Evolutionary conservation across 768 basidiomycete genomes (phyloP).

Genomic region (Tricholoma sp.): DNA sequence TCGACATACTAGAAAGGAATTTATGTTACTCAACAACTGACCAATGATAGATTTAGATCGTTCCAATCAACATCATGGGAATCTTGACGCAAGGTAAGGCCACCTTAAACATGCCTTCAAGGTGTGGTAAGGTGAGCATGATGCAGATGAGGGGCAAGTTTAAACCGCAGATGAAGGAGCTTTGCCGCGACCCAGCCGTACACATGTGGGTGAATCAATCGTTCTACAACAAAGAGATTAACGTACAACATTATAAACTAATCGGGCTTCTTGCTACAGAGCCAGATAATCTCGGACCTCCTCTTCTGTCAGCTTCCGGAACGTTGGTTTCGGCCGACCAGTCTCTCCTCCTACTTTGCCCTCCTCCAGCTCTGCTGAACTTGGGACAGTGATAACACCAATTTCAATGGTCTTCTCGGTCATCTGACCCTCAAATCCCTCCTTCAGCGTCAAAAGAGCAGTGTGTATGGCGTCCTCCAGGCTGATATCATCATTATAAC

Average conservation of each 20-base stretch:
- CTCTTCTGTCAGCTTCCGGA: slow-evolving; percentile 93
- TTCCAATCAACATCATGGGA: neutral
- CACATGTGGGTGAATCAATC: slow-evolving; percentile 1
- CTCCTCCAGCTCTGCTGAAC: slow-evolving; percentile 59
- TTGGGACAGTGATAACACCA: slow-evolving; percentile 90
- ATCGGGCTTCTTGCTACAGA: slow-evolving; percentile 39
- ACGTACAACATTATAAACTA: slow-evolving; percentile 22
- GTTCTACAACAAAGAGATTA: slow-evolving; percentile 5
- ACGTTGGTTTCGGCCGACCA: slow-evolving; percentile 76
- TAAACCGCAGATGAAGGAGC: neutral
- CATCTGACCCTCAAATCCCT: slow-evolving; percentile 99
- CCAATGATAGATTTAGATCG: neutral
- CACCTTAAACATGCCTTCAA: neutral
- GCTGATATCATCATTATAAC: slow-evolving; percentile 99
- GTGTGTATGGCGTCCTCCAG: slow-evolving; percentile 99
- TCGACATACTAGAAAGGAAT: neutral
- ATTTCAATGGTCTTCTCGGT: slow-evolving; percentile 99
- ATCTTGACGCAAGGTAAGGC: neutral
- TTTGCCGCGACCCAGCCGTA: neutral
- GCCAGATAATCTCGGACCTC: slow-evolving; percentile 96
- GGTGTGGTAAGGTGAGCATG: neutral
- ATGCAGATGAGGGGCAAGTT: neutral
- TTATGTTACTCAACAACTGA: slow-evolving; percentile 1
- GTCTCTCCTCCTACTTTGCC: slow-evolving; percentile 66
- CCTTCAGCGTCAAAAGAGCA: slow-evolving; percentile 93